Conservation (phyloP, 768 basidiomycete genomes). For the Vishniacozyma victoriae region DNA sequence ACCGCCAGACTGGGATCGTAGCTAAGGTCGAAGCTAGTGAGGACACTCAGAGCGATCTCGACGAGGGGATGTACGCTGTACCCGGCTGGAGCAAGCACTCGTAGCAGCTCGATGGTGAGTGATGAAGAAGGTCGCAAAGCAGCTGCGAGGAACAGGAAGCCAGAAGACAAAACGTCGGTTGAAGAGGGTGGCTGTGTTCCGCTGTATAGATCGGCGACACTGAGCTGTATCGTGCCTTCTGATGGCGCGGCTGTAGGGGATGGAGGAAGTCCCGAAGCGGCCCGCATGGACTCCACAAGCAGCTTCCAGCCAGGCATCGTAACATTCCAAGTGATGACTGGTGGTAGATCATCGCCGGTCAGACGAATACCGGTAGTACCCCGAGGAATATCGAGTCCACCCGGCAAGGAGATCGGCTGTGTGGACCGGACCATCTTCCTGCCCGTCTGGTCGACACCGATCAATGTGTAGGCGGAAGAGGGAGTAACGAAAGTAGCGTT, state of each 20-base stretch:
- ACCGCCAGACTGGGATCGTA: slow-evolving; percentile 64
- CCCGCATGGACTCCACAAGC: slow-evolving; percentile 67
- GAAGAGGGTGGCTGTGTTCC: slow-evolving; percentile 55
- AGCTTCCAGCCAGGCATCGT: slow-evolving; percentile 74
- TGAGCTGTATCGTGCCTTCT: too few species aligned
- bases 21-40: slow-evolving; percentile 50
- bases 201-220: slow-evolving; percentile 54
- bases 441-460: slow-evolving; percentile 58
- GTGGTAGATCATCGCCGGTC: slow-evolving; percentile 58
- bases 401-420: slow-evolving; percentile 40
- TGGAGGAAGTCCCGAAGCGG: slow-evolving; percentile 8
- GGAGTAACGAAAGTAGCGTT: slow-evolving; percentile 70
- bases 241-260: slow-evolving; percentile 4
- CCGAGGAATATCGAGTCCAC: slow-evolving; percentile 64
- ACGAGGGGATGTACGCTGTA: not conserved
- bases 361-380: slow-evolving; percentile 65
- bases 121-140: slow-evolving; percentile 62
- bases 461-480: slow-evolving; percentile 59
- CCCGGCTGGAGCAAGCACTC: slow-evolving; percentile 55
- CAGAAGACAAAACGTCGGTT: slow-evolving; percentile 62
- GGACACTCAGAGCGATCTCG: slow-evolving; percentile 54
- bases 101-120: slow-evolving; percentile 62
- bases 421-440: slow-evolving; percentile 52
- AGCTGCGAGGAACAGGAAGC: slow-evolving; percentile 71
- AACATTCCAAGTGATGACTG: slow-evolving; percentile 70